phyloP scores from a whole-genome alignment of 345 rosid species.

The Salix viminalis region DNA sequence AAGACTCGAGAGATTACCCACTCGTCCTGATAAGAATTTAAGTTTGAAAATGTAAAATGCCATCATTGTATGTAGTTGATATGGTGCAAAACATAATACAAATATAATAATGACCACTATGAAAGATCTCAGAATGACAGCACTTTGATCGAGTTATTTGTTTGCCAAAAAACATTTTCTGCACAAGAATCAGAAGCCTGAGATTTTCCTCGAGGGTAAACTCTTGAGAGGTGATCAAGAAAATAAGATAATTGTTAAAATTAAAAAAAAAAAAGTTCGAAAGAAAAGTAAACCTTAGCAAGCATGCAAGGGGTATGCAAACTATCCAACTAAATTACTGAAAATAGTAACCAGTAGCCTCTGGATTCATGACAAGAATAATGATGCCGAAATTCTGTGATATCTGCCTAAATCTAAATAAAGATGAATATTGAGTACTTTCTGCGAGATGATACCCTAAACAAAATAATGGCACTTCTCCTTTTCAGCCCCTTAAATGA shows the following conservation, averaged over 20 bases:
- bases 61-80: neutral
- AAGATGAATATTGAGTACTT: neutral
- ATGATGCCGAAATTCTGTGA: neutral
- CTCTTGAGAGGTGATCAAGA: neutral
- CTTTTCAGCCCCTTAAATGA: neutral
- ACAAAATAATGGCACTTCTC: neutral
- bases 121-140: neutral
- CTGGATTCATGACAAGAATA: neutral
- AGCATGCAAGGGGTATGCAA: neutral
- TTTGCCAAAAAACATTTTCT: neutral
- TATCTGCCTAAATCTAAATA: neutral
- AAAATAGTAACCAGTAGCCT: neutral
- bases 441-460: neutral
- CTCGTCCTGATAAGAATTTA: slow-evolving; percentile 51
- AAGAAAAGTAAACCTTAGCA: neutral
- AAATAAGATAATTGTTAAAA: neutral
- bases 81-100: neutral
- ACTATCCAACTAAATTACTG: neutral
- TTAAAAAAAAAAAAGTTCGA: neutral
- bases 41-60: neutral
- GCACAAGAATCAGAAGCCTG: neutral
- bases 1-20: slow-evolving; percentile 94
- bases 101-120: neutral
- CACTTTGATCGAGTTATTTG: neutral
- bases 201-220: neutral